These are phyloP conservation scores for Leptographium galeiforme DNA, from an alignment of 2,329 filamentous ascomycete genomes.

Conservation along the genomic window DNA sequence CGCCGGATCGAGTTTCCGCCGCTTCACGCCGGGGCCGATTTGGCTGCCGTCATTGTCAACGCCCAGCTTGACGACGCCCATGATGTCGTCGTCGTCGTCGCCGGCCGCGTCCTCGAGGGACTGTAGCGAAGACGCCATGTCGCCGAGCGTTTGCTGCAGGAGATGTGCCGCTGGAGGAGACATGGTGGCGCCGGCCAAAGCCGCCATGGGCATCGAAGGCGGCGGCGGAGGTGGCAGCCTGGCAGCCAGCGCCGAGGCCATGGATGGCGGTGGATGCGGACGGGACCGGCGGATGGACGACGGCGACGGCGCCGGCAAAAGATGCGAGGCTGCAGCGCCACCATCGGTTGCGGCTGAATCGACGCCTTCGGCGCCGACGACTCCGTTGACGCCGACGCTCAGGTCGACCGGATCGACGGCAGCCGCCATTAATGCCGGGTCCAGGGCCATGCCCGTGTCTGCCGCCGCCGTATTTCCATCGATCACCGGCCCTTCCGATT, in stretches of 20 bases:
- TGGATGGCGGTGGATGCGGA: not conserved
- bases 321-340: not conserved
- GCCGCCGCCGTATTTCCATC: conserved; percentile 6
- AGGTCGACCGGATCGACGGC: not conserved
- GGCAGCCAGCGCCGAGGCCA: not conserved
- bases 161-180: not conserved
- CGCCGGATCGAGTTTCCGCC: conserved; percentile 23
- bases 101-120: conserved; percentile 5
- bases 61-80: not conserved
- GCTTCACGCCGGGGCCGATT: conserved; percentile 24
- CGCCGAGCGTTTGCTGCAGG: not conserved
- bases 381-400: not conserved
- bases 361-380: not conserved
- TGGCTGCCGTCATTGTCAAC: not conserved
- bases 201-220: no score
- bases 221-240: not conserved
- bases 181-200: not conserved
- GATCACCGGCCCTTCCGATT: conserved; percentile 10
- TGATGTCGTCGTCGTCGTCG: conserved; percentile 3
- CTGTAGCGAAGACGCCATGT: not conserved
- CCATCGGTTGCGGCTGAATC: not conserved
- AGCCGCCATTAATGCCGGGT: not conserved
- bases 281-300: not conserved
- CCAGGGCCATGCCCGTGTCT: not conserved
- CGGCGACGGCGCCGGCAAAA: not conserved